Conservation (phyloP, 495 filamentous ascomycete genomes). For the Parmelia sp. region DNA sequence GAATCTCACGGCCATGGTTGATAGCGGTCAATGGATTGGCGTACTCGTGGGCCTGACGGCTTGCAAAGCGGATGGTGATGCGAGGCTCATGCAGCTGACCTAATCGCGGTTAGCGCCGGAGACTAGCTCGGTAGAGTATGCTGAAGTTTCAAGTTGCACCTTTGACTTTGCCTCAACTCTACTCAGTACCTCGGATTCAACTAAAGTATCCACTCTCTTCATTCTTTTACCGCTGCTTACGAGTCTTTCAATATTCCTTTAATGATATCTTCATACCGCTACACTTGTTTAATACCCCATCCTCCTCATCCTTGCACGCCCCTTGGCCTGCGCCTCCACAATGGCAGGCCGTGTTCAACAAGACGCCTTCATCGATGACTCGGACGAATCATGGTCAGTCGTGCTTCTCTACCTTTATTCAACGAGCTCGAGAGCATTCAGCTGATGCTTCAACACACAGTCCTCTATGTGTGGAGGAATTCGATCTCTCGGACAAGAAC, state of each 20-base stretch:
- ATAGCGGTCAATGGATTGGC: neutral
- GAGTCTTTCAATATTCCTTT: conserved; percentile 2
- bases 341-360: conserved; percentile 48
- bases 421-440: neutral
- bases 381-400: conserved; percentile 82
- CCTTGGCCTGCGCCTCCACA: conserved; percentile 20
- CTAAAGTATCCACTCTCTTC: conserved; percentile 5
- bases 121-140: conserved; percentile 5
- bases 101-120: conserved; percentile 4
- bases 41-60: too few species aligned
- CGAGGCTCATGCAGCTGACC: neutral
- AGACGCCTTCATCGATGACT: conserved; percentile 95
- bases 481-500: conserved; percentile 93
- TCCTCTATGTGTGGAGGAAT: conserved; percentile 98
- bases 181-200: neutral
- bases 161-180: neutral
- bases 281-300: conserved; percentile 9
- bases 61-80: conserved; percentile 12
- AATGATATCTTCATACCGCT: conserved; percentile 20
- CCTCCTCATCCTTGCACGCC: conserved; percentile 19
- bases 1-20: conserved; percentile 8
- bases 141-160: conserved; percentile 15
- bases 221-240: conserved; percentile 14
- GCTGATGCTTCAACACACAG: conserved; percentile 36
- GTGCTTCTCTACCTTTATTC: neutral